Conservation (phyloP, 805 yeast genomes). For the Ogataea parapolymorpha region DNA sequence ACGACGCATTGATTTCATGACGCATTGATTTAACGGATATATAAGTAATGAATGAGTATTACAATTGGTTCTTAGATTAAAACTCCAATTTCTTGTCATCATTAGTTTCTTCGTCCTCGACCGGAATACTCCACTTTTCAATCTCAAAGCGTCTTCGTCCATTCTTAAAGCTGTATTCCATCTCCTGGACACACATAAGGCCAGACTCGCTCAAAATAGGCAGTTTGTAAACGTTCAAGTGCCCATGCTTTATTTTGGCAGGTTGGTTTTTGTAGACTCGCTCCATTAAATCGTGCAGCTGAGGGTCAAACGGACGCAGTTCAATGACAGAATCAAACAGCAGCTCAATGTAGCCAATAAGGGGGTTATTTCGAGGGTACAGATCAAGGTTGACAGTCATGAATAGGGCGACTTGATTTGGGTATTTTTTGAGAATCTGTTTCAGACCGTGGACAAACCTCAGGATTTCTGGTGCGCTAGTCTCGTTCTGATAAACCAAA, state of each 20-base stretch:
- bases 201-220: conserved; percentile 77
- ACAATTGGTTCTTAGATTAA: conserved; percentile 1
- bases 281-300: conserved; percentile 62
- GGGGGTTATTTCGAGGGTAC: conserved; percentile 50
- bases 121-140: conserved; percentile 96
- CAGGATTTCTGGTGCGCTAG: conserved; percentile 43
- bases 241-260: conserved; percentile 77
- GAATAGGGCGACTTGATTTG: conserved; percentile 39
- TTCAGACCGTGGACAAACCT: conserved; percentile 62
- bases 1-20: neutral
- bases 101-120: conserved; percentile 68
- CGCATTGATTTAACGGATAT: neutral
- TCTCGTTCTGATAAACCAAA: conserved; percentile 55
- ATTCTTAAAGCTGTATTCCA: conserved; percentile 83
- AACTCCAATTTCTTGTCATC: conserved; percentile 13
- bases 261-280: conserved; percentile 70
- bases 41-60: neutral
- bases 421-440: conserved; percentile 45
- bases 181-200: conserved; percentile 65
- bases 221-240: conserved; percentile 69
- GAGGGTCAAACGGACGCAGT: conserved; percentile 79
- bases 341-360: conserved; percentile 53
- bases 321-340: conserved; percentile 67
- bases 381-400: conserved; percentile 65
- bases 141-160: conserved; percentile 82